Evolutionary conservation across 306 rosid genomes (phyloP), one percentile per base, ranked within the genome.

Genomic region (Citrullus mucosospermus): DNA sequence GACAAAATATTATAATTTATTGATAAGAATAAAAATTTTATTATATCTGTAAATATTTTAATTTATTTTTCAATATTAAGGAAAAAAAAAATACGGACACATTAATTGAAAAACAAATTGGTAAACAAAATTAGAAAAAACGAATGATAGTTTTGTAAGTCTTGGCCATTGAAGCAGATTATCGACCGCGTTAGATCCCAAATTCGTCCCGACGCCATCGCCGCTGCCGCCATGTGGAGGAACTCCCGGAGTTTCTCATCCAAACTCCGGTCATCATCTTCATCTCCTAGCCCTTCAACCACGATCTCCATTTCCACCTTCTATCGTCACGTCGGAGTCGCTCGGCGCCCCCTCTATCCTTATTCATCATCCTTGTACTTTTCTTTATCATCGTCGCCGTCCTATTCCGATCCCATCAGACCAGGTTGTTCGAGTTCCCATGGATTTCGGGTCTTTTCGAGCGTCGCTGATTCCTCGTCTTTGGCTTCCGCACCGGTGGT

Each of bases 381-480:
- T 12, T 22, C 28, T 8, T 51, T 48, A 16, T 50, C 60, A 6
- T 13, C 41, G 36, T 44, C 41, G 22, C 43, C 84, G 9, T 65
- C 79, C 36, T 73, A 81, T 25, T 62, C 44, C 32, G 76, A 79
- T 69, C 66, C 83, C 48, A 60, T 76, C 72, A 76, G 74, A n/a
- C 25, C 69, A 38, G 73, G 81, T 25, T 73, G 79, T 81, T 68
- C 39, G 34, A 76, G 76, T 44, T 80, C 75, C 28, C 67, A 82
- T 78, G 89, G 83, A 30, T 9, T 84, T 77, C 84, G 69, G 20
- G 62, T 54, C 17, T 54, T 76, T 56, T 80, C 83, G 0, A 22
- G 83, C 13, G 5, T 68, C 3, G 78, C 82, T 2, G 84, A 83
- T 84, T 80, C 82, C 17, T 74, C 85, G 6, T 85, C 89, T 80